phyloP scores from a whole-genome alignment of 805 yeast species.

The Sugiyamaella chiloensis region DNA sequence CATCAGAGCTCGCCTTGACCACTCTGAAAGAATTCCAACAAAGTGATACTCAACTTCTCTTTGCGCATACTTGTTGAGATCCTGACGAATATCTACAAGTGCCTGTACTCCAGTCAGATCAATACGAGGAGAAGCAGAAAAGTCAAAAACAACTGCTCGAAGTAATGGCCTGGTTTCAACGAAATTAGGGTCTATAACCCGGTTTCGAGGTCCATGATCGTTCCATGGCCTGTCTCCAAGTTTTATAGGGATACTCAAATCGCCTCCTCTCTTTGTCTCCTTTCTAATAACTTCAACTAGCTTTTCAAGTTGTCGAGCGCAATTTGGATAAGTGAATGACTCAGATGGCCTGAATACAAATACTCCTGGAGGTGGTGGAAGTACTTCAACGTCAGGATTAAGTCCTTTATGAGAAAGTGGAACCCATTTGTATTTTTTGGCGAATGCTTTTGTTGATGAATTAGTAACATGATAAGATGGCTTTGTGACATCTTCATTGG shows the following conservation, averaged over 20 bases:
- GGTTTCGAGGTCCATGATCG: slow-evolving; percentile 64
- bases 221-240: slow-evolving; percentile 82
- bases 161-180: slow-evolving; percentile 62
- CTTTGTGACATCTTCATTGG: background rate
- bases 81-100: slow-evolving; percentile 69
- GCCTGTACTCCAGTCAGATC: slow-evolving; percentile 82
- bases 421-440: slow-evolving; percentile 31
- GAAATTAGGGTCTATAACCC: slow-evolving; percentile 26
- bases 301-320: slow-evolving; percentile 66
- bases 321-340: slow-evolving; percentile 76
- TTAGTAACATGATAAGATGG: background rate
- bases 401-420: slow-evolving; percentile 39
- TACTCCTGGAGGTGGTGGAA: slow-evolving; percentile 88
- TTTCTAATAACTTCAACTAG: slow-evolving; percentile 65
- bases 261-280: slow-evolving; percentile 58
- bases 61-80: slow-evolving; percentile 70
- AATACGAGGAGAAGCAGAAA: slow-evolving; percentile 67
- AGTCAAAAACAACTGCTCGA: slow-evolving; percentile 74
- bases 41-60: slow-evolving; percentile 87
- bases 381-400: slow-evolving; percentile 58
- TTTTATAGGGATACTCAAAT: slow-evolving; percentile 25
- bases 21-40: slow-evolving; percentile 77
- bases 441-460: background rate
- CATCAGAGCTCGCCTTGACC: slow-evolving; percentile 77
- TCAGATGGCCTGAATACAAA: slow-evolving; percentile 81